Conservation (phyloP, 2,329 filamentous ascomycete species). For the Colletotrichum godetiae region DNA sequence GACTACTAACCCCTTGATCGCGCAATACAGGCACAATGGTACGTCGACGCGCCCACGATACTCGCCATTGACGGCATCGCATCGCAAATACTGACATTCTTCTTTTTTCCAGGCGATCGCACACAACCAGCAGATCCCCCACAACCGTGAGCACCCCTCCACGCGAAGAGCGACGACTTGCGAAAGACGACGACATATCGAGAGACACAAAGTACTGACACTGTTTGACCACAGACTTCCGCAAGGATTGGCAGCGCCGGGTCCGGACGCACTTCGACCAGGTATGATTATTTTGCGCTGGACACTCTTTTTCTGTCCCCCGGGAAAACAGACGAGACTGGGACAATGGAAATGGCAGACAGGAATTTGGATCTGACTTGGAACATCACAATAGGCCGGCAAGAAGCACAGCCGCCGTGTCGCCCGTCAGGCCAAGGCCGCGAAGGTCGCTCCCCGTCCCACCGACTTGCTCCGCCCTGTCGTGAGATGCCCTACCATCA, state of each 20-base stretch:
- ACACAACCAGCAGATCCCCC: conserved; percentile 98
- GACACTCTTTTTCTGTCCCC: neutral
- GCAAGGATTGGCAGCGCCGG: conserved; percentile 99
- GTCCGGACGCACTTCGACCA: conserved; percentile 99
- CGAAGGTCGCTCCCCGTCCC: conserved; percentile 92
- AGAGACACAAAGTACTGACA: conserved; percentile 48
- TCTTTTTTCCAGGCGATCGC: conserved; percentile 78
- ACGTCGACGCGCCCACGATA: conserved; percentile 40
- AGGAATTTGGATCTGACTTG: conserved; percentile 37
- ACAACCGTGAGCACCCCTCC: conserved; percentile 79
- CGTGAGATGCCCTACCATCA: conserved; percentile 97
- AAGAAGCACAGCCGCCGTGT: conserved; percentile 94
- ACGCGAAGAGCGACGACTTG: conserved; percentile 40
- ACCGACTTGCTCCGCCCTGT: conserved; percentile 97
- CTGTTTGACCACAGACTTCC: conserved; percentile 80
- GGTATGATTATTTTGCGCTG: conserved; percentile 68
- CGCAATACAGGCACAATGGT: conserved; percentile 63
- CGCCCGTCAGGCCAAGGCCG: conserved; percentile 94
- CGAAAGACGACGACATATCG: conserved; percentile 37
- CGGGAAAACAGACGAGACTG: conserved; percentile 37
- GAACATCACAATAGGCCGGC: conserved; percentile 74
- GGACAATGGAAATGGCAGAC: conserved; percentile 30
- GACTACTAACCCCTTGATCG: conserved; percentile 55
- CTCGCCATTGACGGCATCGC: conserved; percentile 11
- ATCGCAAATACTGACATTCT: conserved; percentile 26